A percentile compares a stretch with the other conserved stretches of the same genome.
phyloP scores from a whole-genome alignment of 352 stramenopile species.

The Phytopythium delawarense region DNA sequence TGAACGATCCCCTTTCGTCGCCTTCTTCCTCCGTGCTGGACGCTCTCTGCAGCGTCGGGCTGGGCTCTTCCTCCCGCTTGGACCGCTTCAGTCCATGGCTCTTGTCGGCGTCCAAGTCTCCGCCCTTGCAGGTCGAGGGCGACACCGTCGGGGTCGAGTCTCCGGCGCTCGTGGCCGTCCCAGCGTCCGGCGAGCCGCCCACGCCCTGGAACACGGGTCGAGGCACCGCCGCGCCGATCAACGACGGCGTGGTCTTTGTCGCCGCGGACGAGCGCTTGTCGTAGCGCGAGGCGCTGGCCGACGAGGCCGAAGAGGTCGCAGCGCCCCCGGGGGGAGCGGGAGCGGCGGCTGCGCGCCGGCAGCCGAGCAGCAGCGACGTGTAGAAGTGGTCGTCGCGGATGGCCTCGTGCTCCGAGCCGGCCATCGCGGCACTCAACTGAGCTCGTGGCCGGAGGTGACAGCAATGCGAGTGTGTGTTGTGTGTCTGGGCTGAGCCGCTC shows the following conservation, averaged over 20 bases:
- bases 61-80: not conserved
- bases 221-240: not conserved
- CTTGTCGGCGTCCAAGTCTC: not conserved
- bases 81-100: not conserved
- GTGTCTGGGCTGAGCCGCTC: too few relatives aligned
- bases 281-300: not conserved
- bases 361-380: constrained; percentile 20
- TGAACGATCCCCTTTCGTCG: not conserved
- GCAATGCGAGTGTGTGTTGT: too few relatives aligned
- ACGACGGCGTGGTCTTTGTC: not conserved
- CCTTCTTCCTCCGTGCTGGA: not conserved
- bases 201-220: not conserved
- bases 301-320: not conserved
- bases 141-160: not conserved
- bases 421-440: not conserved
- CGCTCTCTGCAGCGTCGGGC: not conserved
- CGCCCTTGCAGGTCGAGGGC: not conserved
- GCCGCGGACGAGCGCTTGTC: not conserved
- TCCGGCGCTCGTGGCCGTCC: not conserved
- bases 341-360: constrained; percentile 4
- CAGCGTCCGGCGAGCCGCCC: not conserved
- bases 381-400: constrained; percentile 29
- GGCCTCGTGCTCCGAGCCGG: constrained; percentile 7
- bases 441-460: too few relatives aligned
- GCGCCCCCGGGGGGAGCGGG: not conserved